These are phyloP conservation scores for Pholiota conissans DNA, from an alignment of 768 basidiomycete species.

Conservation along the genomic window DNA sequence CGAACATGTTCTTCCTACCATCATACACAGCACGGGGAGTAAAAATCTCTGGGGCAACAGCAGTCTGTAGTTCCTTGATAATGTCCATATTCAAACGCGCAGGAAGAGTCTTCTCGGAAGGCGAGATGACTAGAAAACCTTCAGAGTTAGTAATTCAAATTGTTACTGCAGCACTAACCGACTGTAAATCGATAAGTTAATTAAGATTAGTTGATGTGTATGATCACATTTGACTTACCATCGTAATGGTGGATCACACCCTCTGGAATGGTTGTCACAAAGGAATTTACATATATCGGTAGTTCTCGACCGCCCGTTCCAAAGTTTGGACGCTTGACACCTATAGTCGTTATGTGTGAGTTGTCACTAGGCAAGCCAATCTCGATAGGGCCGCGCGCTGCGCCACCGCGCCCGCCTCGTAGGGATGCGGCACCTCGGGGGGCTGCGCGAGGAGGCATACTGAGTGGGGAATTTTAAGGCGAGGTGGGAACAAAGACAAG, in stretches of 20 bases:
- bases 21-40: slow-evolving; percentile 77
- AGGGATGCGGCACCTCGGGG: slow-evolving; percentile 23
- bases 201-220: slow-evolving; percentile 8
- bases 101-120: slow-evolving; percentile 69
- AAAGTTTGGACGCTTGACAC: slow-evolving; percentile 67
- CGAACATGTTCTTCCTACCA: slow-evolving; percentile 76
- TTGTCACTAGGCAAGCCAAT: slow-evolving; percentile 27
- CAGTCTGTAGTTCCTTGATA: slow-evolving; percentile 60
- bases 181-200: slow-evolving; percentile 30
- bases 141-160: neutral
- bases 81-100: slow-evolving; percentile 70
- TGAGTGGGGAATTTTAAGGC: neutral
- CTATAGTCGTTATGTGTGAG: slow-evolving; percentile 51
- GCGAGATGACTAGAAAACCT: slow-evolving; percentile 51
- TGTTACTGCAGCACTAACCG: slow-evolving; percentile 34
- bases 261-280: slow-evolving; percentile 59
- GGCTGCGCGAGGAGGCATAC: slow-evolving; percentile 42
- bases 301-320: slow-evolving; percentile 52
- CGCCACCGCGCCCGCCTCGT: slow-evolving; percentile 35
- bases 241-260: slow-evolving; percentile 77
- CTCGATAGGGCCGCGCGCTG: slow-evolving; percentile 24
- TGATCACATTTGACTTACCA: slow-evolving; percentile 49
- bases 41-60: slow-evolving; percentile 62
- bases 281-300: slow-evolving; percentile 59
- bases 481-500: neutral